Percentiles rank a stretch among this genome's conserved stretches.
Evolutionary conservation across 2,329 filamentous ascomycete species (phyloP).

Genomic region (Arthrobotrys entomopaga): DNA sequence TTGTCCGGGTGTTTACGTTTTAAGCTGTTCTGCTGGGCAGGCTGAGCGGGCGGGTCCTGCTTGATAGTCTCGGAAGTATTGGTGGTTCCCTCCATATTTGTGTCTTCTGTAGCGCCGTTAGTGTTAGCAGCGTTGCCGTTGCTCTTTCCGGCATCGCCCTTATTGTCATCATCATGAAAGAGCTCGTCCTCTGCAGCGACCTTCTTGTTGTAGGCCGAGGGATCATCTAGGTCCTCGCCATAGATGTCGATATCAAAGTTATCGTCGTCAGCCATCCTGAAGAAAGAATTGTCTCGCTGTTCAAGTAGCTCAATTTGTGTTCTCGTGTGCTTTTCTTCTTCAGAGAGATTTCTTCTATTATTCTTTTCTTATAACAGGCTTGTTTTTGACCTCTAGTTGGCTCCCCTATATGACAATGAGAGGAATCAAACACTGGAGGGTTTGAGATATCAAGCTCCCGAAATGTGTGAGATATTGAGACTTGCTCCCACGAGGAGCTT

Average conservation of each 20-base stretch:
- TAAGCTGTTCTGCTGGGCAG: conserved; percentile 67
- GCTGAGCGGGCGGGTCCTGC: conserved; percentile 61
- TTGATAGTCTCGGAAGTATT: conserved; percentile 57
- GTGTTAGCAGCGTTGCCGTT: conserved; percentile 51
- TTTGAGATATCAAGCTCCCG: conserved; percentile 52
- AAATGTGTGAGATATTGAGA: conserved; percentile 52
- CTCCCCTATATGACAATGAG: conserved; percentile 55
- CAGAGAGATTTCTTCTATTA: conserved; percentile 49
- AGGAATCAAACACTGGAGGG: conserved; percentile 50
- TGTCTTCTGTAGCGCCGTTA: conserved; percentile 57
- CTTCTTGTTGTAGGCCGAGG: conserved; percentile 61
- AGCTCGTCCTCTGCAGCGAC: conserved; percentile 62
- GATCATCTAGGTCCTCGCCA: conserved; percentile 65
- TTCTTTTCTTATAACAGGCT: conserved; percentile 51
- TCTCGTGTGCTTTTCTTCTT: conserved; percentile 19
- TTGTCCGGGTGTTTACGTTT: conserved; percentile 72
- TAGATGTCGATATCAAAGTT: conserved; percentile 77
- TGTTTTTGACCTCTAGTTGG: conserved; percentile 53
- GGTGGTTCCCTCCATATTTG: conserved; percentile 58
- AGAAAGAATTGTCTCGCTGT: conserved; percentile 17
- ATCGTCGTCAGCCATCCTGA: conserved; percentile 73
- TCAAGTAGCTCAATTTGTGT: conserved; percentile 39
- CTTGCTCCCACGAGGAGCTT: conserved; percentile 52
- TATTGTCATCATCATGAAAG: conserved; percentile 60
- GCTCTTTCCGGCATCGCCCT: conserved; percentile 44